Evolutionary conservation across 768 basidiomycete species (phyloP).

Genomic region (Rhodotorula paludigena): DNA sequence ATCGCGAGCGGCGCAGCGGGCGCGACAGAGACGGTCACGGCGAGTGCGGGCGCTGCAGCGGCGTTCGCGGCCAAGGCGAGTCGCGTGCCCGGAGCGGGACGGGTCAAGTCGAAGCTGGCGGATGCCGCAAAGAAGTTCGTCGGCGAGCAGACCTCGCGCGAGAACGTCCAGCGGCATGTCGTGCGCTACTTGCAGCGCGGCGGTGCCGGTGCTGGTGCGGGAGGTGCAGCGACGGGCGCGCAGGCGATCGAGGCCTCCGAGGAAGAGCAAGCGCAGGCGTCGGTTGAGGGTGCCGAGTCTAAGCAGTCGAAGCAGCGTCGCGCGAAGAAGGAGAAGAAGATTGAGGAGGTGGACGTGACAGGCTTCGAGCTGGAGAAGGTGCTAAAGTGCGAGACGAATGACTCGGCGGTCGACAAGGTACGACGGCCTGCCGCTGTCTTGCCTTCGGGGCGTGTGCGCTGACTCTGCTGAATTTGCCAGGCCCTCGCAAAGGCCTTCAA

Average conservation of each 20-base stretch:
- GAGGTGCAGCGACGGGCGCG: neutral
- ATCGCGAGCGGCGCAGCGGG: slow-evolving; percentile 9
- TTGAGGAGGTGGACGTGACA: slow-evolving; percentile 36
- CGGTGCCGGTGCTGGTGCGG: neutral
- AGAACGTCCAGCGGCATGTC: slow-evolving; percentile 19
- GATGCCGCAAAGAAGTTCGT: slow-evolving; percentile 31
- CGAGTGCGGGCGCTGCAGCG: neutral
- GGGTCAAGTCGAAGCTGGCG: slow-evolving; percentile 23
- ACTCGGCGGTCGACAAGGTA: slow-evolving; percentile 9
- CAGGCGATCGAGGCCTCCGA: no score
- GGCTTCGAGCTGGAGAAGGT: slow-evolving; percentile 33
- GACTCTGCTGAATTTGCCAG: no score
- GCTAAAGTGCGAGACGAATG: slow-evolving; percentile 30
- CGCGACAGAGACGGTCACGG: neutral
- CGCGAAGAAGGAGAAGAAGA: slow-evolving; percentile 16
- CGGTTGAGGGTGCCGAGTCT: neutral
- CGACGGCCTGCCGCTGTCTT: neutral
- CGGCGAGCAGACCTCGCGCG: slow-evolving; percentile 6
- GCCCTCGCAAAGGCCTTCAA: slow-evolving; percentile 37
- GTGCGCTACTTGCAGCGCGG: slow-evolving; percentile 25
- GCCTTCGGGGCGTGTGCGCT: no score
- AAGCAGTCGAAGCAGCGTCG: neutral
- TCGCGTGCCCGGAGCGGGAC: slow-evolving; percentile 17
- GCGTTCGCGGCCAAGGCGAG: slow-evolving; percentile 21
- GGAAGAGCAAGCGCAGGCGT: no score